Base-by-base conservation (phyloP, 2,329 filamentous ascomycete species). In the Cadophora sp. region DNA sequence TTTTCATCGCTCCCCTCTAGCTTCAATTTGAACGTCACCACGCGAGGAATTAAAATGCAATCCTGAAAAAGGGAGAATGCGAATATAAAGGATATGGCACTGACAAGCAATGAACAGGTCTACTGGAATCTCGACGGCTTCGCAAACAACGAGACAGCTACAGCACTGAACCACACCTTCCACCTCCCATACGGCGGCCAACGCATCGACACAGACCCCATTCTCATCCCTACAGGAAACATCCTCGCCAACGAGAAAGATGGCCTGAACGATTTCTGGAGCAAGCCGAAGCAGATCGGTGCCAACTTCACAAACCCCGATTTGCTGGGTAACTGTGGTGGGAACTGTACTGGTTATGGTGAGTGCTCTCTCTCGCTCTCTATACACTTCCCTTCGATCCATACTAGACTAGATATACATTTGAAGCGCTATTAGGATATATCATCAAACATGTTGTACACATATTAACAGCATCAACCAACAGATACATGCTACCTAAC, bases 121-220 rank as follows among this genome's bases (percentile, higher is more conserved):
- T 95, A 95, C 83, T 95, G 91, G 92, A 94, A 94, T 77, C 82
- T 95, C 53, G 91, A 94, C 74, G 92, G 89, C 41, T 95, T 91
- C 74, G 84, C 89, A 74, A 93, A 94, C 80, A 87, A 90, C 66
- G 84, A 91, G 76, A 91, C 90, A 1, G 82, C 83, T 66, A 82
- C 81, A 1, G 84, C 85, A 16, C 82, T 92, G 63, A 91, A 94
- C 80, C 90, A 94, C 81, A 90, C 89, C 16, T 83, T 94, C 55
- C 84, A 89, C 77, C 76, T 94, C 76, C 92, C 92, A 3, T 92
- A 92, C 80, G 88, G 87, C 60, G 89, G 89, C 45, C 87, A 90
- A 78, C 85, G 90, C 67, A 82, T 93, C 20, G 90, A 78, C 27
- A 86, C 88, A 11, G 91, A 94, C 78, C 85, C 83, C 68, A 92